phyloP scores from a whole-genome alignment of 2,329 filamentous ascomycete species.

The Trichoderma harzianum region DNA sequence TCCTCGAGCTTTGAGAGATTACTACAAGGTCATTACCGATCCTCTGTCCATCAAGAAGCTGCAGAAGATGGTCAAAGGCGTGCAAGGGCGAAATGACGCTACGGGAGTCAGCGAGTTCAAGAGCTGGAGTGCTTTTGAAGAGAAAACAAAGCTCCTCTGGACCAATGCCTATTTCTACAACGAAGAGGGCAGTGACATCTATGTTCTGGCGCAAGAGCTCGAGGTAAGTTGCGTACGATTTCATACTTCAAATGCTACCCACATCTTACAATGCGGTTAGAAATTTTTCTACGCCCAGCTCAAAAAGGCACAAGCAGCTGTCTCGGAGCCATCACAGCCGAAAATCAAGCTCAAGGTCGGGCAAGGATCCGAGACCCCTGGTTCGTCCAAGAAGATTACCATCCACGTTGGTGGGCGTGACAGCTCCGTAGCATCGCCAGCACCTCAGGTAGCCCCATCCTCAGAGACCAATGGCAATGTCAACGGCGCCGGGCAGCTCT shows the following conservation, averaged over 20 bases:
- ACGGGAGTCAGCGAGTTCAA: slow-evolving; percentile 69
- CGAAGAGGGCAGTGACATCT: slow-evolving; percentile 85
- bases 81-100: slow-evolving; percentile 63
- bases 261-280: slow-evolving; percentile 41
- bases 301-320: slow-evolving; percentile 66
- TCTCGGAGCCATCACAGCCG: slow-evolving; percentile 68
- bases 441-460: slow-evolving; percentile 35
- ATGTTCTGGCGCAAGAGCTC: slow-evolving; percentile 70
- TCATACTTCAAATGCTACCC: neutral
- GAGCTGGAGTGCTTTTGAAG: slow-evolving; percentile 77
- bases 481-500: slow-evolving; percentile 16
- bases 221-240: slow-evolving; percentile 52
- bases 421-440: slow-evolving; percentile 50
- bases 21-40: slow-evolving; percentile 78
- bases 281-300: slow-evolving; percentile 66
- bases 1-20: slow-evolving; percentile 72
- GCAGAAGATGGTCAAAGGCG: slow-evolving; percentile 72
- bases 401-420: slow-evolving; percentile 64
- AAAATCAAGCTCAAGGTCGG: slow-evolving; percentile 79
- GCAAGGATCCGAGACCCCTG: slow-evolving; percentile 42
- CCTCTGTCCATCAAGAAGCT: slow-evolving; percentile 76
- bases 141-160: slow-evolving; percentile 79
- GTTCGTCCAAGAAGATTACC: slow-evolving; percentile 62
- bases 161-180: slow-evolving; percentile 86
- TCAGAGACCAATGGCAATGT: slow-evolving; percentile 23